These are phyloP conservation scores for Cladosporium sp. DNA, from an alignment of 2,329 filamentous ascomycete species.

Conservation along the genomic window DNA sequence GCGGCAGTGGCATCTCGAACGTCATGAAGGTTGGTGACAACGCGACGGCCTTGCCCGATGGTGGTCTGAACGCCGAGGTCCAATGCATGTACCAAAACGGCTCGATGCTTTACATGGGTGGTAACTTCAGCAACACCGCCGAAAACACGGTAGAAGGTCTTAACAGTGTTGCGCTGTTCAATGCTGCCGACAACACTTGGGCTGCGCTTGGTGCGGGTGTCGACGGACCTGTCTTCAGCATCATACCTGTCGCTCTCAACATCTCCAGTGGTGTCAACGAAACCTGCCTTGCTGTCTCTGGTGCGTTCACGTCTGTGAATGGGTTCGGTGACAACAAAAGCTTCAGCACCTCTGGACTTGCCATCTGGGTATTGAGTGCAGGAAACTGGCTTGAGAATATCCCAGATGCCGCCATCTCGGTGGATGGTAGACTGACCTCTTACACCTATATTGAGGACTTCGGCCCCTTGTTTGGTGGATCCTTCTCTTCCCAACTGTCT, in stretches of 20 bases:
- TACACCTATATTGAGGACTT: constrained; percentile 65
- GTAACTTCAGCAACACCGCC: constrained; percentile 76
- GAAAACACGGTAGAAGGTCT: constrained; percentile 65
- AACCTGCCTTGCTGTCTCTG: constrained; percentile 75
- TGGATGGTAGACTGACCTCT: constrained; percentile 73
- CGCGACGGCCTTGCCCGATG: constrained; percentile 62
- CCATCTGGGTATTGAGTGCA: constrained; percentile 85
- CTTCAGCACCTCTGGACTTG: constrained; percentile 71
- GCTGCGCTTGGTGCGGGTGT: constrained; percentile 80
- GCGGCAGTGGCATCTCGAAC: constrained; percentile 67
- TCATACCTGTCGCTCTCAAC: constrained; percentile 80
- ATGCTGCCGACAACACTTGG: constrained; percentile 71
- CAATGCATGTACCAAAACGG: constrained; percentile 68
- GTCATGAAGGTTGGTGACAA: constrained; percentile 74
- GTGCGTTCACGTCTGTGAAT: constrained; percentile 73
- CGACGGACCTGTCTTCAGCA: constrained; percentile 71
- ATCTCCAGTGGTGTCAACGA: constrained; percentile 69
- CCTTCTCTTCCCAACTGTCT: constrained; percentile 73
- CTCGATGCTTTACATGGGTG: constrained; percentile 75
- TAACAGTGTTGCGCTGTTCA: constrained; percentile 75
- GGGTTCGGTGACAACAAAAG: constrained; percentile 65
- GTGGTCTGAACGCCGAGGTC: constrained; percentile 81
- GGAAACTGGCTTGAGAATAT: constrained; percentile 88
- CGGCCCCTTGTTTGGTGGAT: constrained; percentile 75
- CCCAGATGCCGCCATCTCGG: constrained; percentile 60